phyloP scores from a whole-genome alignment of 1,284 basidiomycete genomes.

The Puccinia polysora region DNA sequence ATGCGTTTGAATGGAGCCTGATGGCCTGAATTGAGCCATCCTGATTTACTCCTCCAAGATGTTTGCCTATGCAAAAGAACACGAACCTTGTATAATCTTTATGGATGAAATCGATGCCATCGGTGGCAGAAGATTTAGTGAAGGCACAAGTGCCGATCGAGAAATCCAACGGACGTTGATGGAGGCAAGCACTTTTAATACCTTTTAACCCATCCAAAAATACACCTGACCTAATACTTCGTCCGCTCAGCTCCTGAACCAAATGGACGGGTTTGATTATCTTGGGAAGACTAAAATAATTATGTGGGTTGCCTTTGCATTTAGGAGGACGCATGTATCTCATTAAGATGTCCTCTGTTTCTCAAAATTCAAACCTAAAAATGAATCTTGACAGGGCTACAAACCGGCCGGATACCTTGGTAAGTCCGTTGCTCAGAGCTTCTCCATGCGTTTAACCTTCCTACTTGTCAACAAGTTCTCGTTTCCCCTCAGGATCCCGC shows the following conservation, averaged over 20 bases:
- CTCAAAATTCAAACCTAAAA: background rate
- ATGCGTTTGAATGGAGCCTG: background rate
- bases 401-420: slow-evolving; percentile 71
- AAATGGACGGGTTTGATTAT: slow-evolving; percentile 99
- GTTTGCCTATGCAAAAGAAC: slow-evolving; percentile 95
- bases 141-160: slow-evolving; percentile 95
- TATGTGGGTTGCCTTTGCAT: slow-evolving; percentile 84
- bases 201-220: background rate
- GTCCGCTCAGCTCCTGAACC: slow-evolving; percentile 75
- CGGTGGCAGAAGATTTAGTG: slow-evolving; percentile 90
- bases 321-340: background rate
- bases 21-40: background rate
- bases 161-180: slow-evolving; percentile 98
- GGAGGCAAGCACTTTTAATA: slow-evolving; percentile 64
- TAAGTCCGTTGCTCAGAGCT: slow-evolving; percentile 60
- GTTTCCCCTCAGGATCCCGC: slow-evolving; percentile 66
- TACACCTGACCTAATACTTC: slow-evolving; percentile 20
- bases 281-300: slow-evolving; percentile 94
- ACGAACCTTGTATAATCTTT: slow-evolving; percentile 99
- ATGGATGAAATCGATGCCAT: slow-evolving; percentile 99
- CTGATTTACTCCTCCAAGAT: slow-evolving; percentile 62
- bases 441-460: too few species aligned
- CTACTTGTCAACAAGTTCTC: too few species aligned
- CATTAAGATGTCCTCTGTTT: background rate
- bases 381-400: slow-evolving; percentile 26